Evolutionary conservation across 345 rosid genomes (phyloP).

Genomic region (Brassica carinata): DNA sequence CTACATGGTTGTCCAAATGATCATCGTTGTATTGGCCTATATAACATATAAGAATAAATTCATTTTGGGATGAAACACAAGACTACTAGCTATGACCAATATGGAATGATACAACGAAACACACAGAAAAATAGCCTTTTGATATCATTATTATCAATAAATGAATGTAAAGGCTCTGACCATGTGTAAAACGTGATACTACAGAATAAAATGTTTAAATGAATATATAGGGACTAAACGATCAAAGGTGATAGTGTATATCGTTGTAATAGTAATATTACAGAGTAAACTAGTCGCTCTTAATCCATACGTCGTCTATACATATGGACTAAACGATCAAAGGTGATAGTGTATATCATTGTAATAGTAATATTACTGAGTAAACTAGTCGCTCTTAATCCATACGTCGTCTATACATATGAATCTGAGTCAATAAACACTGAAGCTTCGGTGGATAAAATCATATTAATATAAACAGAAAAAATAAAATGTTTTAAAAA

Average conservation of each 20-base stretch:
- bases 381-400: background rate
- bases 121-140: background rate
- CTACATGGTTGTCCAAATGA: slow-evolving; percentile 4
- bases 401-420: background rate
- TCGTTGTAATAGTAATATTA: background rate
- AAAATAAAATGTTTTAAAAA: background rate
- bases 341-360: background rate
- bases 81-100: background rate
- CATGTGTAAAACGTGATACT: background rate
- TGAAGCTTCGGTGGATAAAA: background rate
- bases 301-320: background rate
- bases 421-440: background rate
- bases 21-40: background rate
- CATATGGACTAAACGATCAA: background rate
- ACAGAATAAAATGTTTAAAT: background rate
- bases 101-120: background rate
- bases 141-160: background rate
- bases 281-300: background rate
- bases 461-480: background rate
- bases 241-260: background rate
- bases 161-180: background rate
- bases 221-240: background rate
- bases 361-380: background rate
- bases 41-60: background rate
- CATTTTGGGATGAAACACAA: background rate